Percentiles rank a stretch among this genome's conserved stretches.
Conservation (phyloP, 129 eudicot species). For the Kitagawia praeruptora region DNA sequence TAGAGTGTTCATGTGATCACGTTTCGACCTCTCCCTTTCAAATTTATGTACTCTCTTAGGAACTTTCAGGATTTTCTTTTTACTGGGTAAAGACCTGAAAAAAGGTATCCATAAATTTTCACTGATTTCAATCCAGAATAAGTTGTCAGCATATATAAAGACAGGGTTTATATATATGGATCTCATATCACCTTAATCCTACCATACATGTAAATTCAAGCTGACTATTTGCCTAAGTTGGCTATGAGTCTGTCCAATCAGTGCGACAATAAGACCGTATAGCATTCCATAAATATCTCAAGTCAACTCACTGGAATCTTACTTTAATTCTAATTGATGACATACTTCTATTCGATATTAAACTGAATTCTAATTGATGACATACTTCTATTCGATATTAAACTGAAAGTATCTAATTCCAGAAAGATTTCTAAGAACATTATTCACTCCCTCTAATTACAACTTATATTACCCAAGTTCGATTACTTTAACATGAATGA, state of each 20-base stretch:
- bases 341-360: neutral
- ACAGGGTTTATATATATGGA: neutral
- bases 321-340: neutral
- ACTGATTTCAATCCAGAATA: neutral
- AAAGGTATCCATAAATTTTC: neutral
- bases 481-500: neutral
- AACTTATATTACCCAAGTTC: neutral
- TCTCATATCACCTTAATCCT: neutral
- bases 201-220: neutral
- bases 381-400: neutral
- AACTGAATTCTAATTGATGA: too few relatives aligned
- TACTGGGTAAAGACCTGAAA: constrained; percentile 29
- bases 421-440: neutral
- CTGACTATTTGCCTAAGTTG: neutral
- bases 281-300: neutral
- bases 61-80: constrained; percentile 41
- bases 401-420: neutral
- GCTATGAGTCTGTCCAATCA: neutral
- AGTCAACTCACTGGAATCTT: neutral
- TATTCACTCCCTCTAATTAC: neutral
- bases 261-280: neutral
- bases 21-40: constrained; percentile 76
- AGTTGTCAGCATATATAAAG: neutral
- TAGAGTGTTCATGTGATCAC: constrained; percentile 62
- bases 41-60: constrained; percentile 64